Base-by-base conservation (phyloP, 2,329 filamentous ascomycete genomes). In the Hymenoscyphus scutula region DNA sequence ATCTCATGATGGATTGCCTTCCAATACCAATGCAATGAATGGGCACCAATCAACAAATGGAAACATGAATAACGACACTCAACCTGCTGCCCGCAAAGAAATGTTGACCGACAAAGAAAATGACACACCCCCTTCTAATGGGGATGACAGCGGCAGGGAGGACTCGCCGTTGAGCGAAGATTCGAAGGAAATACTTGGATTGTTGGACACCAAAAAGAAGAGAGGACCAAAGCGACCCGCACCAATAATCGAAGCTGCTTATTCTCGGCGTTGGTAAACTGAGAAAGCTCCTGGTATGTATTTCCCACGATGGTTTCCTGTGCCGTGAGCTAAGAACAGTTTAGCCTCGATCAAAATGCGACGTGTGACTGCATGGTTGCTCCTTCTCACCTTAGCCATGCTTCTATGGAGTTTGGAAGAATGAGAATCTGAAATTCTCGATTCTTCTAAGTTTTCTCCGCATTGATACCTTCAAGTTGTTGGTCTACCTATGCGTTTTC, bases 141-240 rank as follows among this genome's bases (percentile, higher is more conserved):
- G 23, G 19, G 37, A 34, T 56, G 27, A 4, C 29, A 25, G 29
- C 10, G 56, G 34, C 13, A 29, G 37, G 62, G 64, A 38, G 5
- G 57, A 45, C 32, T 62, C 67, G 5, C 67, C 67, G 6, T 59
- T 72, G 38, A 73, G 68, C 29, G 70, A 71, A 8, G 69, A 66
- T 13, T 73, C 73, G 34, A 64, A 65, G 54, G 70, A 72, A 45
- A 70, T 71, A 34, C 64, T 73, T 41, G 71, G 68, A 10, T 70
- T 73, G 62, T 64, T 72, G 53, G 53, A 54, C 13, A 32, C n/a
- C 4, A 51, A 25, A 51, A 51, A 51, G 45, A 51, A 51, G 45
- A 51, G 25, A 51, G 45, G 45, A 13, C 53, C 53, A 30, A 54
- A 54, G n/a, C 53, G 53, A 5, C 53, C 53, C 25, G 53, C 53